Evolutionary conservation across 352 stramenopile genomes (phyloP).

Genomic region (Thalassiosira mediterranea): DNA sequence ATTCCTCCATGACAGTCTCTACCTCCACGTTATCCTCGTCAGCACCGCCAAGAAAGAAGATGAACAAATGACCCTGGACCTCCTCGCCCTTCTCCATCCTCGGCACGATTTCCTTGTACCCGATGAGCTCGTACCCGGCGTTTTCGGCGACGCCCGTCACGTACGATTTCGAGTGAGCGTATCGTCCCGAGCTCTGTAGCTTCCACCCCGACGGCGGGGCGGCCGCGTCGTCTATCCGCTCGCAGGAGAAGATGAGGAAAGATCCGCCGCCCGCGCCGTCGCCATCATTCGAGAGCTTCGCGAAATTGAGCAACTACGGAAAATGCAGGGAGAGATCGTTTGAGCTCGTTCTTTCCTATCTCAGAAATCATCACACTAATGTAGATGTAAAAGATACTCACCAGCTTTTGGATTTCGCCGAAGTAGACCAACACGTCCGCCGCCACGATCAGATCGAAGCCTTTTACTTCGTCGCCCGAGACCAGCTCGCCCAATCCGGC

Average conservation of each 20-base stretch:
- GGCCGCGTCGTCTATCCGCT: slow-evolving; percentile 61
- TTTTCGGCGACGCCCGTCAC: slow-evolving; percentile 43
- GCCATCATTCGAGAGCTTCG: slow-evolving; percentile 39
- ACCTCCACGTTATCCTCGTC: slow-evolving; percentile 7
- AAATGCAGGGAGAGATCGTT: no score
- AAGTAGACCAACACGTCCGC: slow-evolving; percentile 83
- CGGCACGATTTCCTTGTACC: slow-evolving; percentile 69
- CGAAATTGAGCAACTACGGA: slow-evolving; percentile 68
- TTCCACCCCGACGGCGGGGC: slow-evolving; percentile 52
- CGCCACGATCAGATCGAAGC: slow-evolving; percentile 81
- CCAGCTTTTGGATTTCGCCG: slow-evolving; percentile 62
- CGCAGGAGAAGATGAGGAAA: slow-evolving; percentile 73
- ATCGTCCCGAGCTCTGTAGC: slow-evolving; percentile 67
- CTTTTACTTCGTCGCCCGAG: slow-evolving; percentile 11
- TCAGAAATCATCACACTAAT: no score
- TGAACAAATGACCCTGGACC: slow-evolving; percentile 73
- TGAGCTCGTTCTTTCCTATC: no score
- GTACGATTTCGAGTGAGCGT: slow-evolving; percentile 75
- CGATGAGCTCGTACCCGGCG: slow-evolving; percentile 57
- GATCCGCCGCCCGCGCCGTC: slow-evolving; percentile 10
- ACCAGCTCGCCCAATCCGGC: slow-evolving; percentile 53
- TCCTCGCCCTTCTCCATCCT: slow-evolving; percentile 71
- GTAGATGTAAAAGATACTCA: no score
- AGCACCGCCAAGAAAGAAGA: slow-evolving; percentile 42
- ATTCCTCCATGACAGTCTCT: not conserved